Evolutionary conservation across 441 rosid genomes (phyloP).

Genomic region (Raphanus hybrid): DNA sequence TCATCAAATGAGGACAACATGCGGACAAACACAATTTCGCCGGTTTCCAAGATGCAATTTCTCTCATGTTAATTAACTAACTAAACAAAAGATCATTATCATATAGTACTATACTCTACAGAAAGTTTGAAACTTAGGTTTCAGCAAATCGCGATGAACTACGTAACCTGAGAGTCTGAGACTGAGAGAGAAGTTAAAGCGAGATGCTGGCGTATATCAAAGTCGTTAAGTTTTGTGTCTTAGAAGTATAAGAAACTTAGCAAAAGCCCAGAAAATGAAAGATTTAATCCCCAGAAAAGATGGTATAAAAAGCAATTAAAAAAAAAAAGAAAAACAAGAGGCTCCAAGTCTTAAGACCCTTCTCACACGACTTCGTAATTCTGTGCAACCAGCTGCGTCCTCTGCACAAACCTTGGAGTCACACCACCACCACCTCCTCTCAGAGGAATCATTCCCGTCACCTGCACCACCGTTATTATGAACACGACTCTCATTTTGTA

Average conservation of each 20-base stretch:
- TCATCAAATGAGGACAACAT: too few species aligned
- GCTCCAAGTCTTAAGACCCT: background rate
- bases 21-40: too few species aligned
- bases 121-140: too few species aligned
- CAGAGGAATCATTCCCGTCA: constrained; percentile 71
- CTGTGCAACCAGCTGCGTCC: constrained; percentile 77
- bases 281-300: background rate
- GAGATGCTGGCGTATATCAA: too few species aligned
- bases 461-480: constrained; percentile 53
- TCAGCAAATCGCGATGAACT: too few species aligned
- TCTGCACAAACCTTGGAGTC: constrained; percentile 84
- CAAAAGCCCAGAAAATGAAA: background rate
- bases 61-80: too few species aligned
- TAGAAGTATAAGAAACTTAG: background rate
- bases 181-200: too few species aligned
- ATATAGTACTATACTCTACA: too few species aligned
- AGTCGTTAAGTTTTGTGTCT: background rate
- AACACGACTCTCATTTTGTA: constrained; percentile 20
- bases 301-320: constrained; percentile 22
- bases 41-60: too few species aligned
- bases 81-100: too few species aligned
- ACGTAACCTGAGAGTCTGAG: too few species aligned
- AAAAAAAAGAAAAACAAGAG: background rate
- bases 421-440: constrained; percentile 67
- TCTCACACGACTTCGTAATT: constrained; percentile 77